Percentiles rank a stretch among this genome's conserved stretches.
Conservation (phyloP, 1,284 basidiomycete species). For the Trichosporon inkin region DNA sequence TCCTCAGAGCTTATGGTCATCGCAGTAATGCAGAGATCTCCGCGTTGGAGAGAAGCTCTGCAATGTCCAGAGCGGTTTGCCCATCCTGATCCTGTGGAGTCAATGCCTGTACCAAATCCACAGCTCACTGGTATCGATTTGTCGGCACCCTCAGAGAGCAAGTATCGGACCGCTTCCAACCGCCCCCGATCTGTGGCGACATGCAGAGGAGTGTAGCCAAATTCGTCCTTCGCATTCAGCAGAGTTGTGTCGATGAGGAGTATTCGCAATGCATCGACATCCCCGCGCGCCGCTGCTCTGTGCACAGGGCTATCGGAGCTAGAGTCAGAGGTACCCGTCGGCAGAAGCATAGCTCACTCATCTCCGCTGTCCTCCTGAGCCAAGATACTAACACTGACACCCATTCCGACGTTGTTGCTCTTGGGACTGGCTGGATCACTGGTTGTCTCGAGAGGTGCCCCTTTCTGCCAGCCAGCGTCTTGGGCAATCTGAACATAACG, state of each 20-base stretch:
- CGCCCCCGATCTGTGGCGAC: slow-evolving; percentile 78
- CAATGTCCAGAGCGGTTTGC: slow-evolving; percentile 38
- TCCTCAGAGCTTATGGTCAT: not conserved
- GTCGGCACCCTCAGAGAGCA: slow-evolving; percentile 67
- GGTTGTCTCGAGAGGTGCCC: slow-evolving; percentile 24
- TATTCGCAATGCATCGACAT: slow-evolving; percentile 53
- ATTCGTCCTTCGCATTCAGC: slow-evolving; percentile 59
- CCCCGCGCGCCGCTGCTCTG: slow-evolving; percentile 61
- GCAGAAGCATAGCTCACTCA: slow-evolving; percentile 15
- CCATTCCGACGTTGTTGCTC: slow-evolving; percentile 35
- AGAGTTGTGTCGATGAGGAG: slow-evolving; percentile 54
- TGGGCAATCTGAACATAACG: slow-evolving; percentile 69
- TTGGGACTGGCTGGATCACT: slow-evolving; percentile 53
- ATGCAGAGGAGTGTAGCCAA: slow-evolving; percentile 78
- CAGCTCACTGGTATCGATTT: slow-evolving; percentile 57
- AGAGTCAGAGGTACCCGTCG: not conserved
- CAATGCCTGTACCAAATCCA: not conserved
- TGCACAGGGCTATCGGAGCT: slow-evolving; percentile 52
- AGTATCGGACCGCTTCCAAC: slow-evolving; percentile 56
- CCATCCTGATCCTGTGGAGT: slow-evolving; percentile 40
- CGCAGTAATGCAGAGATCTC: not conserved
- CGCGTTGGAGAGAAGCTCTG: slow-evolving; percentile 9
- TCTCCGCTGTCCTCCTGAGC: slow-evolving; percentile 32
- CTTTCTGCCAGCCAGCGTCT: slow-evolving; percentile 61
- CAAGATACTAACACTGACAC: slow-evolving; percentile 63